Evolutionary conservation across 108 stramenopile species (phyloP), one percentile per base, ranked within the genome.

Genomic region (Thalassiosira profunda): DNA sequence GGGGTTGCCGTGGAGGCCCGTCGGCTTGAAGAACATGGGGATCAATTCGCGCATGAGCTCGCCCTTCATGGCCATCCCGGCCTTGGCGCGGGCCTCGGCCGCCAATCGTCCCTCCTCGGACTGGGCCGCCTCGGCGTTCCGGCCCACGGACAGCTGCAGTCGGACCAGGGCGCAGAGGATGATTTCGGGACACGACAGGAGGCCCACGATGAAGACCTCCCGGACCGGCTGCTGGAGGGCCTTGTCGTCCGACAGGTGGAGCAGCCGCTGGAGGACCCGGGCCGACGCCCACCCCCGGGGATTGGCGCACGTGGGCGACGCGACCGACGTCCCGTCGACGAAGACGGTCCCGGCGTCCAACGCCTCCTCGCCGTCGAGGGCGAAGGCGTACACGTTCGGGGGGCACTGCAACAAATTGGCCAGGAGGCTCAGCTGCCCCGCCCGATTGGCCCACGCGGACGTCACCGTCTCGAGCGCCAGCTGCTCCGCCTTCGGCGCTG

Each of bases 31-130:
- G 75, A 97, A 96, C 14, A 95, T 58, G 0, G 95, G 95, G 56
- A 96, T 94, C 53, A 98, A 84, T 57, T 94, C 90, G 38, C 90
- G 62, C 92, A 98, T 96, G 57, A 97, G 58, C 61, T 98, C 97
- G 42, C 79, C 80, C 72, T 91, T 94, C 40, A 96, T 76, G 57
- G 88, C 86, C 76, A 83, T 80, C 0, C 92, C 95, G 2, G 88
- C 91, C 60, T 84, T 71, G 49, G 80, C 84, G 67, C 68, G 52
- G 20, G 82, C 12, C 63, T 67, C 25, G 42, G 38, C 24, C 34
- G 43, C 15, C 46, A 66, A 35, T 8, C 48, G 52, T 41, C 68
- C 36, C 41, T 37, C 57, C 53, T 58, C 46, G 44, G 47, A 28
- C 52, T 71, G 9, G 41, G 63, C 17, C 44, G 70, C 63, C n/a